Base-by-base conservation (phyloP, 306 rosid species). In the Pterocarpus macrocarpus region DNA sequence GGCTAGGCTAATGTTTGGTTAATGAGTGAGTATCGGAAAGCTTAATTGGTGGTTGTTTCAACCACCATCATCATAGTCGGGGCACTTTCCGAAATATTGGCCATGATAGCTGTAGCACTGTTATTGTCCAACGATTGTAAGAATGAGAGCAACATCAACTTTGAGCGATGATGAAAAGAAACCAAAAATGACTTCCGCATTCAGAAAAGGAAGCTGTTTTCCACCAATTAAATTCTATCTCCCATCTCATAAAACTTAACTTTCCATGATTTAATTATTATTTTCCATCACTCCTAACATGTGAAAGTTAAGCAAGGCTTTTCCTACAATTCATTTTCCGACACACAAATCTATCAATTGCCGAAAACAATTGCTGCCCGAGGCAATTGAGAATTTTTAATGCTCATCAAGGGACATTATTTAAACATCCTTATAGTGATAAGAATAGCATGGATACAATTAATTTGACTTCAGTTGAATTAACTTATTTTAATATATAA, bases 221-320 rank as follows among this genome's bases (percentile, higher is more conserved):
- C 35, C 33, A 57, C 64, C 64, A 57, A 22, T 22, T 13, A 17
- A 53, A 53, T n/a, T 53, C 28, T 56, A 56, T 17, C 1, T 56
- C 16, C 30, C 62, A 2, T 55, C 61, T 4, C 22, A 15, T 53
- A 1, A 56, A 56, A 56, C 14, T 56, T 5, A 22, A 17, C 11
- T 56, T 56, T 17, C 30, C 17, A 56, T 53, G 59, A 13, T 50
- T 3, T 56, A 7, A 7, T 56, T 17, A 56, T 55, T 55, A n/a
- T 55, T 55, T n/a, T 55, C 1, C 3, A 8, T 55, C 30, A n/a
- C 12, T 56, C 32, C 62, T 3, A 56, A 17, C 62, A 56, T 56
- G 32, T 56, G 62, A 56, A 56, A 56, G 62, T 56, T 16, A 56
- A 56, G 62, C 62, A 56, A 56, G 10, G 32, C 16, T 56, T 52